phyloP scores from a whole-genome alignment of 2,329 filamentous ascomycete genomes.

The Alternaria tenuissima region DNA sequence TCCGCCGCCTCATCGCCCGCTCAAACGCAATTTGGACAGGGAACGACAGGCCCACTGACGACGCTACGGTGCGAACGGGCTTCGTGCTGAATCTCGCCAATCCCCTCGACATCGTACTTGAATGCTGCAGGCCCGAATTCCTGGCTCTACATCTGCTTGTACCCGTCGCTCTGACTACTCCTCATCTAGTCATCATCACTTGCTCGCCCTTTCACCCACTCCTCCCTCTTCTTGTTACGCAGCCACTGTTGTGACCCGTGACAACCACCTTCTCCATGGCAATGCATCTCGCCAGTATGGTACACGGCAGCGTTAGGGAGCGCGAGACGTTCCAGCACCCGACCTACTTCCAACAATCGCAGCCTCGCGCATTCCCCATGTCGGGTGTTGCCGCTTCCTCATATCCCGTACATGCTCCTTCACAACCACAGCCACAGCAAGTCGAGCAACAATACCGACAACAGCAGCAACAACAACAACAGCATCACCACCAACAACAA shows the following conservation, averaged over 20 bases:
- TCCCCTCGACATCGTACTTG: slow-evolving; percentile 46
- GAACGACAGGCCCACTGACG: slow-evolving; percentile 41
- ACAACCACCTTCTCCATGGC: slow-evolving; percentile 41
- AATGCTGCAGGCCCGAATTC: slow-evolving; percentile 49
- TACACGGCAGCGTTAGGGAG: slow-evolving; percentile 53
- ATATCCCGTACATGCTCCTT: slow-evolving; percentile 18
- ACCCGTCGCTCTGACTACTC: slow-evolving; percentile 32
- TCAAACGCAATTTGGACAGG: slow-evolving; percentile 49
- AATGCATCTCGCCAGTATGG: slow-evolving; percentile 56
- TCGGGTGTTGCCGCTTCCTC: slow-evolving; percentile 30
- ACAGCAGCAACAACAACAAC: slow-evolving; percentile 57
- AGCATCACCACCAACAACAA: slow-evolving; percentile 52
- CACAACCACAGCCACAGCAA: slow-evolving; percentile 23
- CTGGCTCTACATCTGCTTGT: slow-evolving; percentile 45
- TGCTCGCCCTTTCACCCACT: slow-evolving; percentile 22
- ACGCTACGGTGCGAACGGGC: slow-evolving; percentile 45
- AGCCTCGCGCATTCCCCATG: slow-evolving; percentile 38
- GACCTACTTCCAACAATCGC: slow-evolving; percentile 50
- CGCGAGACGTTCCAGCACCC: slow-evolving; percentile 48
- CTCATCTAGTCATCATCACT: slow-evolving; percentile 34
- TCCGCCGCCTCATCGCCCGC: slow-evolving; percentile 48
- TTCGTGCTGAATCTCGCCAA: slow-evolving; percentile 49
- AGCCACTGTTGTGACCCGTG: slow-evolving; percentile 46
- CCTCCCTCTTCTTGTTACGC: slow-evolving; percentile 36
- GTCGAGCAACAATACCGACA: slow-evolving; percentile 43